A percentile compares a stretch with the other conserved stretches of the same genome.
Conservation (phyloP, 1,284 basidiomycete genomes). For the Pseudozyma hubeiensis region DNA sequence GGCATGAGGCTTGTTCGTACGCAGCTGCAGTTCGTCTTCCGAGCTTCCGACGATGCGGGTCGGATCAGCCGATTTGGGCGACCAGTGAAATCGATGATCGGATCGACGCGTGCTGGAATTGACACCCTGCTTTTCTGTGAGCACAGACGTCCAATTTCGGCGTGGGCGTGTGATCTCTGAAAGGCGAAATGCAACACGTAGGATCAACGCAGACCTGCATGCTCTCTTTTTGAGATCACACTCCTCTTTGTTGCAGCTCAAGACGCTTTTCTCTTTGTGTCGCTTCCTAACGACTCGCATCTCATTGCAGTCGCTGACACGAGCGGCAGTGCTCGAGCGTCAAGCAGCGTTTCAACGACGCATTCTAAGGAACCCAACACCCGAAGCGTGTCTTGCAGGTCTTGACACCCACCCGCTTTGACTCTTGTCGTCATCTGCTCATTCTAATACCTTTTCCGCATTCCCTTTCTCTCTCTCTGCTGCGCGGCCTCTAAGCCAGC, state of each 20-base stretch:
- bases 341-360: no score
- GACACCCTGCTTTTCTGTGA: slow-evolving; percentile 7
- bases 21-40: neutral
- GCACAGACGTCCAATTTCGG: slow-evolving; percentile 11
- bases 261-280: no score
- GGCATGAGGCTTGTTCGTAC: no score
- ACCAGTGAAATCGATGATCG: slow-evolving; percentile 7
- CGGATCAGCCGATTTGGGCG: slow-evolving; percentile 13
- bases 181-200: neutral
- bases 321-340: no score
- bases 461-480: slow-evolving; percentile 15
- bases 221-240: neutral
- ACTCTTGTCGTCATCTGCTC: slow-evolving; percentile 2
- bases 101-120: slow-evolving; percentile 16
- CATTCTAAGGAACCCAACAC: no score
- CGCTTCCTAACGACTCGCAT: no score
- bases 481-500: slow-evolving; percentile 32
- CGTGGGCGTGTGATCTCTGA: slow-evolving; percentile 7
- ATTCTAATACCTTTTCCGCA: neutral
- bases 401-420: neutral
- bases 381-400: no score
- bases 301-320: no score
- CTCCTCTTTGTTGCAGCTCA: no score
- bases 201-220: no score
- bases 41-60: slow-evolving; percentile 30